Percentiles rank a stretch among this genome's conserved stretches.
Conservation (phyloP, 768 basidiomycete genomes). For the Suillus americanus region DNA sequence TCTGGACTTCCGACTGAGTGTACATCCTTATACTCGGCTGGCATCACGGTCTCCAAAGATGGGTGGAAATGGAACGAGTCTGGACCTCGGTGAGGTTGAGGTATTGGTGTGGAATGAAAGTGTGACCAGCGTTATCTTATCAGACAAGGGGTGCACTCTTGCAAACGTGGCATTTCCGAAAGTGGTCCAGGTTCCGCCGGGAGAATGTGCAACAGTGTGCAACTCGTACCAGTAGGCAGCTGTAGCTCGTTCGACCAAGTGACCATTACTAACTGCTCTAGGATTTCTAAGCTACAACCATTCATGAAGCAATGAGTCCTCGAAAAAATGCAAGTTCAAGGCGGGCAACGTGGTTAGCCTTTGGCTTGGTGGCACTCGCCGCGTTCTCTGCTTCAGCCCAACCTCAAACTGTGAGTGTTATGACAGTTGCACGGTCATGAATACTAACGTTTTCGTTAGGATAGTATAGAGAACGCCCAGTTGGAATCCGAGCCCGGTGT, state of each 20-base stretch:
- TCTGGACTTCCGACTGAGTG: background rate
- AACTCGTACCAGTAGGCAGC: background rate
- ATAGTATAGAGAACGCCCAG: background rate
- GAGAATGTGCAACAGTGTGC: background rate
- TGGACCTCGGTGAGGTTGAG: too few species aligned
- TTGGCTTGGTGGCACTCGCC: conserved; percentile 55
- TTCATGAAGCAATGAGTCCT: conserved; percentile 17
- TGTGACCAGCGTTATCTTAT: background rate
- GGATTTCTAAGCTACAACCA: background rate
- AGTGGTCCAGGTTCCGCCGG: background rate
- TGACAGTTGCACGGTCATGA: background rate
- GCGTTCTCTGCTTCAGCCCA: conserved; percentile 46
- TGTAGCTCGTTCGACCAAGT: background rate
- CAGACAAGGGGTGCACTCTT: too few species aligned
- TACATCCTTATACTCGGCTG: background rate
- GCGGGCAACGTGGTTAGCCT: conserved; percentile 56
- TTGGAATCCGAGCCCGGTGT: background rate
- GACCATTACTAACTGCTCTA: background rate
- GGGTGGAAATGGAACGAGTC: background rate
- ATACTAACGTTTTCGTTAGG: background rate
- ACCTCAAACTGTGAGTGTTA: conserved; percentile 13
- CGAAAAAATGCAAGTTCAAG: conserved; percentile 25
- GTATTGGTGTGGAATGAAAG: too few species aligned
- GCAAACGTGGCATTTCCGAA: conserved; percentile 1
- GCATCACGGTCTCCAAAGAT: background rate